A percentile compares a stretch with the other conserved stretches of the same genome.
Conservation (phyloP, 163 green algal species). For the Scenedesmus sp. region DNA sequence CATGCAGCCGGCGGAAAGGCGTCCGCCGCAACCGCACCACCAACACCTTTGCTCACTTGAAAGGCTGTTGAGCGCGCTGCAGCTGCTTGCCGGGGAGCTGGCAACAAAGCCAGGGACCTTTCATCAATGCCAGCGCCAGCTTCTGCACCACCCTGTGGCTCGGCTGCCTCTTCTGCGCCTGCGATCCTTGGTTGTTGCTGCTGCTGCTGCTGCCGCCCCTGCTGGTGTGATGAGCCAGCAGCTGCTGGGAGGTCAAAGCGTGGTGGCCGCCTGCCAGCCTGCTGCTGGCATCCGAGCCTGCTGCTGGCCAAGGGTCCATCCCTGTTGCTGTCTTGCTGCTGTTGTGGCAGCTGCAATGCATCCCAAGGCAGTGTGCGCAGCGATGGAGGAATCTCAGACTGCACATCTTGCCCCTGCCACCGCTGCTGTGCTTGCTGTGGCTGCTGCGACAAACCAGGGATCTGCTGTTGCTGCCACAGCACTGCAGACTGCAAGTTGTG, state of each 20-base stretch:
- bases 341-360: too few relatives aligned
- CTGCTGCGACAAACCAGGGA: background rate
- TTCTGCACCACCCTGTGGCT: background rate
- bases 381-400: background rate
- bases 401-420: background rate
- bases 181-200: too few relatives aligned
- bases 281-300: background rate
- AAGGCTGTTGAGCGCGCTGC: background rate
- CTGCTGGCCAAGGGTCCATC: background rate
- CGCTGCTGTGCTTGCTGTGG: constrained; percentile 15
- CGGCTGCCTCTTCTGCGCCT: background rate
- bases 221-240: background rate
- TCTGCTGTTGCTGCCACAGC: background rate
- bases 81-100: background rate
- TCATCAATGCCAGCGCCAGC: background rate
- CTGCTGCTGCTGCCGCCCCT: background rate
- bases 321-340: background rate
- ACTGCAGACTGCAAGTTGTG: background rate
- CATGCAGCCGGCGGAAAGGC: background rate
- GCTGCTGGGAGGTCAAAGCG: background rate
- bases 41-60: background rate
- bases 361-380: background rate
- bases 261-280: too few relatives aligned
- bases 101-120: background rate
- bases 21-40: background rate